Evolutionary conservation across 768 basidiomycete genomes (phyloP).

Genomic region (Hortiboletus flavorubellus): DNA sequence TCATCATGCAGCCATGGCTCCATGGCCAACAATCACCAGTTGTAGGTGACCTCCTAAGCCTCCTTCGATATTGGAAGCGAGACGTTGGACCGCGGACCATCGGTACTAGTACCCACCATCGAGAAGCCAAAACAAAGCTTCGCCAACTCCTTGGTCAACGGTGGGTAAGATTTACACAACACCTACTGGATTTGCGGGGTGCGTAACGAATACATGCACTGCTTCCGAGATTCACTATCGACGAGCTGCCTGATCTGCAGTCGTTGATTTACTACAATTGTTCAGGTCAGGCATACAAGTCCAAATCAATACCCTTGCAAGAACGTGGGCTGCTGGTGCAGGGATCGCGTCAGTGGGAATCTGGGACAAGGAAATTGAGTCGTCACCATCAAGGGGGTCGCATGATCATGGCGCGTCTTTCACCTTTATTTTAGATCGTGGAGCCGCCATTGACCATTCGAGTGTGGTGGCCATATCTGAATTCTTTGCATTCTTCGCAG

Average conservation of each 20-base stretch:
- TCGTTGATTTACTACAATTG: neutral
- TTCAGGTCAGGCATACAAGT: too few relatives aligned
- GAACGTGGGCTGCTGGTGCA: too few relatives aligned
- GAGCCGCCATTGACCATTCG: neutral
- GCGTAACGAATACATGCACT: neutral
- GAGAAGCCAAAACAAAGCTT: neutral
- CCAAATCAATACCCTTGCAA: too few relatives aligned
- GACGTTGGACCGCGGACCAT: neutral
- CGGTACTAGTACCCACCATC: neutral
- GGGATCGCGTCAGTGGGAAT: too few relatives aligned
- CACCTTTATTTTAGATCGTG: too few relatives aligned
- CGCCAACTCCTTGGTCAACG: neutral
- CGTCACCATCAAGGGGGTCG: neutral
- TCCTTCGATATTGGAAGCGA: too few relatives aligned
- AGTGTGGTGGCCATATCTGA: neutral
- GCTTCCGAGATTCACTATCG: neutral
- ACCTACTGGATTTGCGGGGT: neutral
- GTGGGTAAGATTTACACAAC: neutral
- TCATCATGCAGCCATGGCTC: neutral
- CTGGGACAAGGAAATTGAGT: neutral
- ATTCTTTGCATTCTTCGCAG: neutral
- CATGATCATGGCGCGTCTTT: neutral
- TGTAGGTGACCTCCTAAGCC: too few relatives aligned
- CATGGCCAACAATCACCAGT: too few relatives aligned
- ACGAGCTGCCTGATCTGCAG: neutral